Evolutionary conservation across 2,329 filamentous ascomycete species (phyloP).

Genomic region (Fusarium luffae): DNA sequence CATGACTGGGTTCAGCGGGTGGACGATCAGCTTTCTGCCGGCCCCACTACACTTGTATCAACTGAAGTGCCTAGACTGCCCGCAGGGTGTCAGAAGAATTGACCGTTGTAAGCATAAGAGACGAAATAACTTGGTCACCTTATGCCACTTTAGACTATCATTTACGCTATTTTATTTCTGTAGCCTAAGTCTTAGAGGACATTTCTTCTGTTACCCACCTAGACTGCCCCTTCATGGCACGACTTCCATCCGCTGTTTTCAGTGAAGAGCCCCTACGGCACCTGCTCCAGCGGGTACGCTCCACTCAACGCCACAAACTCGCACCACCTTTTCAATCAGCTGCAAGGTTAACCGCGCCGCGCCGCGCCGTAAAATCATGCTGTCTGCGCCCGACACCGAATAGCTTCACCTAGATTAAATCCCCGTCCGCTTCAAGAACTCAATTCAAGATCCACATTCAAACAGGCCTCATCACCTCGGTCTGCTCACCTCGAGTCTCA

Average conservation of each 20-base stretch:
- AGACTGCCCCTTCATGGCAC: slow-evolving; percentile 20
- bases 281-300: slow-evolving; percentile 4
- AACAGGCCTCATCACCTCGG: slow-evolving; percentile 39
- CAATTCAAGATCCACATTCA: slow-evolving; percentile 33
- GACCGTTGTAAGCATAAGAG: too few relatives aligned
- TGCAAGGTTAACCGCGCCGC: slow-evolving; percentile 15
- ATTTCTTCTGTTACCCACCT: too few relatives aligned
- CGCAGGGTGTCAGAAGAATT: too few relatives aligned
- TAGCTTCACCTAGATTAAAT: slow-evolving; percentile 40
- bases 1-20: slow-evolving; percentile 12
- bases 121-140: too few relatives aligned
- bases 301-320: slow-evolving; percentile 38
- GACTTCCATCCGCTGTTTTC: slow-evolving; percentile 28
- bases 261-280: slow-evolving; percentile 22
- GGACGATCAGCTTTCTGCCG: slow-evolving; percentile 30
- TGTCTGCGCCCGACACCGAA: slow-evolving; percentile 26
- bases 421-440: slow-evolving; percentile 6
- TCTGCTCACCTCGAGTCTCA: slow-evolving; percentile 38
- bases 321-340: slow-evolving; percentile 21
- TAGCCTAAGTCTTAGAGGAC: too few relatives aligned
- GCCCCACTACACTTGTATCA: slow-evolving; percentile 25
- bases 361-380: slow-evolving; percentile 29
- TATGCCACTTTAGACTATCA: too few relatives aligned
- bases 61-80: slow-evolving; percentile 14
- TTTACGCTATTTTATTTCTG: too few relatives aligned